Conservation (phyloP, 2,329 filamentous ascomycete species). For the Pseudogymnoascus destructans region DNA sequence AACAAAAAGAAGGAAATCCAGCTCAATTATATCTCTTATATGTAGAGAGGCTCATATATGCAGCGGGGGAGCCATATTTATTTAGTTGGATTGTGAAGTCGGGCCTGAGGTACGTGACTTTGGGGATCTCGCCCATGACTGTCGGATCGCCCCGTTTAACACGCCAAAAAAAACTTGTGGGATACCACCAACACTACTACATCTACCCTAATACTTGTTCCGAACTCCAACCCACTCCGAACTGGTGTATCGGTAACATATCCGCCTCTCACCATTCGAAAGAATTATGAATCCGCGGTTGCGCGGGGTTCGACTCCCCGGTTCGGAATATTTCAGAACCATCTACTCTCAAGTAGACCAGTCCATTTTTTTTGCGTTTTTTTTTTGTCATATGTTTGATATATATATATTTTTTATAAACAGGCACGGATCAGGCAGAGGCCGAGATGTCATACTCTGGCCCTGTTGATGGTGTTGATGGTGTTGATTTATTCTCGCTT, state of each 20-base stretch:
- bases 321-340: constrained; percentile 14
- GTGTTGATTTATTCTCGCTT: constrained; percentile 3
- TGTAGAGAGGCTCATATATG: not conserved
- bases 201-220: not conserved
- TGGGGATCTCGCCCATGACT: not conserved
- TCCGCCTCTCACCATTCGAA: constrained; percentile 10
- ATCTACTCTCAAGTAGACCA: constrained; percentile 7
- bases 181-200: not conserved
- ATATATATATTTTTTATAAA: not conserved
- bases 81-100: not conserved
- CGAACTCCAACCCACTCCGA: constrained; percentile 10
- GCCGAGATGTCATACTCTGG: not conserved
- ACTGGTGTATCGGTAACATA: constrained; percentile 15
- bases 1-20: not conserved
- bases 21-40: not conserved
- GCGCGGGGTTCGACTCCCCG: constrained; percentile 14
- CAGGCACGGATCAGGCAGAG: not conserved
- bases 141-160: not conserved
- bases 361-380: constrained; percentile 10
- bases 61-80: not conserved
- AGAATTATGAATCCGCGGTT: constrained; percentile 10
- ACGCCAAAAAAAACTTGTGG: not conserved
- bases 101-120: not conserved
- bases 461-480: not conserved
- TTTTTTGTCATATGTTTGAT: not conserved